Evolutionary conservation across 139 green algal genomes (phyloP), one percentile per base, ranked within the genome.

Genomic region (Coelastrella sp.): DNA sequence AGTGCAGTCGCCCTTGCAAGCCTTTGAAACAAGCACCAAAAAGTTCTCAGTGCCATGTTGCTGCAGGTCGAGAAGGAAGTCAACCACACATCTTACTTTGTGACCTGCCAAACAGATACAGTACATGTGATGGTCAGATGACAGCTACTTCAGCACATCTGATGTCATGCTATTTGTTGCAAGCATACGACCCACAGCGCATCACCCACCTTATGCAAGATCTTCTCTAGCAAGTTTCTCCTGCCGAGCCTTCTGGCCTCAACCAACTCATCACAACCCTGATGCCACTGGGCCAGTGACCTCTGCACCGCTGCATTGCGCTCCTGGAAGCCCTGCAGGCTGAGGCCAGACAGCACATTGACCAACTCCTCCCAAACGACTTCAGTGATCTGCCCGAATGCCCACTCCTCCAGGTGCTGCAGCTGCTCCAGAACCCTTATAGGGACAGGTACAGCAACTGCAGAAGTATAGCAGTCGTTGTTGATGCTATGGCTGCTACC

Each of bases 341-440:
- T 64, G 13, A 87, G 17, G 8, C 14, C 64, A 16, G n/a, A 87
- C n/a, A 88, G 23, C 47, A 85, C 57, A 14, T 22, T 5, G 3
- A 19, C 10, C 7, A 89, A 22, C 82, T 86, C 57, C 8, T 82
- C 8, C 64, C 14, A 75, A 13, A 92, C 60, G n/a, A 86, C 59
- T 11, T 19, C 32, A 11, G 23, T 54, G 0, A 92, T 58, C 13
- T 89, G 82, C 0, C 13, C 8, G 75, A 85, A 92, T 20, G 32
- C 64, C 89, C 89, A 92, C 3, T 83, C 47, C 82, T 92, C 89
- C 7, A 86, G 56, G 32, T 86, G 58, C 56, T 54, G 16, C 61
- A 92, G 83, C 74, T 66, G 13, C 0, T 10, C 8, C 1, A 92
- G 82, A 58, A 80, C 73, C 6, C 22, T 8, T 4, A 80, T 16